A percentile compares a stretch with the other conserved stretches of the same genome.
phyloP scores from a whole-genome alignment of 1,139 yeast species.

The Lodderomyces metapsilosis region DNA sequence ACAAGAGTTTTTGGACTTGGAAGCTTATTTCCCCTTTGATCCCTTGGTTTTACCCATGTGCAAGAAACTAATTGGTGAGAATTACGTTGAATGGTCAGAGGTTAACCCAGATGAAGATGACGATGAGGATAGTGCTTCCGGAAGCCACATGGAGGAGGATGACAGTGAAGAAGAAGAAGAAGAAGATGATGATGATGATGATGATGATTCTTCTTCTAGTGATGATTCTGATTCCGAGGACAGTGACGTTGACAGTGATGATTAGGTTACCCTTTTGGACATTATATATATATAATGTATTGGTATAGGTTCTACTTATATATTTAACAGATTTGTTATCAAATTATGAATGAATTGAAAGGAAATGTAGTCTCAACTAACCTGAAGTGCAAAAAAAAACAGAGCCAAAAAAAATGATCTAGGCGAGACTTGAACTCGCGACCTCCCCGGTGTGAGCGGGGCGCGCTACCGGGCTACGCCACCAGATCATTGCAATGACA shows the following conservation, averaged over 20 bases:
- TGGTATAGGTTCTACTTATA: not conserved
- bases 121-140: conserved; percentile 55
- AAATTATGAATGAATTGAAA: too few species aligned
- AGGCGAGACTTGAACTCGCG: conserved; percentile 45
- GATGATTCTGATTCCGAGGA: conserved; percentile 5
- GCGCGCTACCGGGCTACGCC: conserved; percentile 44
- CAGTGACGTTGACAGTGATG: conserved; percentile 3
- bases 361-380: too few species aligned
- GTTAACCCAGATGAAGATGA: conserved; percentile 48
- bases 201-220: conserved; percentile 3
- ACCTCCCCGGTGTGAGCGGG: conserved; percentile 32
- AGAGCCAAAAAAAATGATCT: conserved; percentile 20
- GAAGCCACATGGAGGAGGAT: conserved; percentile 16
- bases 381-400: conserved; percentile 11
- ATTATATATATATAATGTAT: too few species aligned
- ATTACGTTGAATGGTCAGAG: conserved; percentile 76
- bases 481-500: conserved; percentile 23
- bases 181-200: conserved; percentile 9
- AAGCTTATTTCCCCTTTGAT: conserved; percentile 94
- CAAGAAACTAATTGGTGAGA: conserved; percentile 48
- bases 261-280: too few species aligned
- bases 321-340: not conserved
- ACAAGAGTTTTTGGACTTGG: conserved; percentile 84
- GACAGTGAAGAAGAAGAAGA: conserved; percentile 20
- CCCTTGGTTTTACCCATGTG: conserved; percentile 75